Percentiles rank a stretch among this genome's conserved stretches.
Conservation (phyloP, 1,284 basidiomycete species). For the Cutaneotrichosporon cyanovorans region DNA sequence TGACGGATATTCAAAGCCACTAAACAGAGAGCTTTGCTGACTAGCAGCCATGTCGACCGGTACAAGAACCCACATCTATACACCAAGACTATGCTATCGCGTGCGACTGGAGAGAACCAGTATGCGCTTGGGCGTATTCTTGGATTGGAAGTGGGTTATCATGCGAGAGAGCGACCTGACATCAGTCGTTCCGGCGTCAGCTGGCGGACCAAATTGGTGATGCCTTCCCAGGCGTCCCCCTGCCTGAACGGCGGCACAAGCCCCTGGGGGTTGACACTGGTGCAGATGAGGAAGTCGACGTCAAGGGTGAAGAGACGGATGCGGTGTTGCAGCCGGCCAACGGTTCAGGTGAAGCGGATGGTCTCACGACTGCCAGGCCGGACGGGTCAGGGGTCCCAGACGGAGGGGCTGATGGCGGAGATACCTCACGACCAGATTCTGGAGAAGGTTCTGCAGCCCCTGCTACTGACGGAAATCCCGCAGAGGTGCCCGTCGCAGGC, state of each 20-base stretch:
- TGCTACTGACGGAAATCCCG: too few relatives aligned
- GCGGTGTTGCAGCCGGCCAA: too few relatives aligned
- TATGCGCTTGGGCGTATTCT: conserved; percentile 37
- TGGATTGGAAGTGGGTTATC: conserved; percentile 34
- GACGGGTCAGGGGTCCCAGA: too few relatives aligned
- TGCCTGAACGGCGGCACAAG: conserved; percentile 33
- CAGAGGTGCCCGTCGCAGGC: too few relatives aligned
- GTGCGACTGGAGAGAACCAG: conserved; percentile 41
- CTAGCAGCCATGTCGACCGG: conserved; percentile 21
- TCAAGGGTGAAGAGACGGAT: neutral
- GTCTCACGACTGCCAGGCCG: too few relatives aligned
- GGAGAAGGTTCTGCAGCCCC: too few relatives aligned
- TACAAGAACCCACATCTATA: conserved; percentile 33
- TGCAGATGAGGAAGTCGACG: neutral
- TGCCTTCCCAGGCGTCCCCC: conserved; percentile 32
- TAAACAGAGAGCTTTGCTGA: neutral
- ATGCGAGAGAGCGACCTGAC: neutral
- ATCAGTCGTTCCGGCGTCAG: conserved; percentile 35
- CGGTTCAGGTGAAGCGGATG: too few relatives aligned
- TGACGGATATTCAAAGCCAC: too few relatives aligned
- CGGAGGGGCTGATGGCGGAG: too few relatives aligned
- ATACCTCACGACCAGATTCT: too few relatives aligned
- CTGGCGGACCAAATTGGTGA: conserved; percentile 24
- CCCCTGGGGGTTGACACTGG: conserved; percentile 11
- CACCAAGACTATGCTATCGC: conserved; percentile 29